phyloP scores from a whole-genome alignment of 805 yeast genomes.

The Torulaspora maleeae region DNA sequence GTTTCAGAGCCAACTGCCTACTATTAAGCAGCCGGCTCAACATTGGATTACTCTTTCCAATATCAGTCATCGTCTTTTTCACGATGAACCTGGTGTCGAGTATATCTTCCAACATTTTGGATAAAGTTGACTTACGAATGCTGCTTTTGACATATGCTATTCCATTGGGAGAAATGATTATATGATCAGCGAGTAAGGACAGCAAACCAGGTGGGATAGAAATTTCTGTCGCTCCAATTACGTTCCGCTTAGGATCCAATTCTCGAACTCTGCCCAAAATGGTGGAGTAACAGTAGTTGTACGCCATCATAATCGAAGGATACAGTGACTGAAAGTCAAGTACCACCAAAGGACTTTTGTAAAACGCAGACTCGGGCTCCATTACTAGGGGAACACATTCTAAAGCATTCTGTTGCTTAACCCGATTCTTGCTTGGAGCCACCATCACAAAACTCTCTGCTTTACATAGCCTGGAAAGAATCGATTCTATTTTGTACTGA shows the following conservation, averaged over 20 bases:
- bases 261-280: conserved; percentile 58
- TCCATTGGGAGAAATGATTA: conserved; percentile 83
- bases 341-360: conserved; percentile 84
- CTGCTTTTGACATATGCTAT: conserved; percentile 63
- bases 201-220: conserved; percentile 55
- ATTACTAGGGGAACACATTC: conserved; percentile 86
- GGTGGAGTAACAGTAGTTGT: conserved; percentile 81
- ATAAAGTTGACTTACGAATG: conserved; percentile 66
- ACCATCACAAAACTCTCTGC: conserved; percentile 65
- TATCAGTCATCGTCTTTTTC: conserved; percentile 62
- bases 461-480: conserved; percentile 68
- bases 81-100: conserved; percentile 75
- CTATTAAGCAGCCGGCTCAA: conserved; percentile 58
- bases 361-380: conserved; percentile 85
- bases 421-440: conserved; percentile 78
- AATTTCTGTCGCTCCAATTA: conserved; percentile 49
- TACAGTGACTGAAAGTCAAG: conserved; percentile 90
- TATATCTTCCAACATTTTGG: conserved; percentile 81
- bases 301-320: conserved; percentile 89
- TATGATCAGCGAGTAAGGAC: conserved; percentile 46
- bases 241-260: conserved; percentile 43
- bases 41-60: conserved; percentile 38
- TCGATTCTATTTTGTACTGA: conserved; percentile 88
- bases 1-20: conserved; percentile 79
- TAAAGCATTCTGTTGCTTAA: conserved; percentile 75